These are phyloP conservation scores for Oligophagozyma castellii DNA, from an alignment of 1,139 yeast species.

Conservation along the genomic window DNA sequence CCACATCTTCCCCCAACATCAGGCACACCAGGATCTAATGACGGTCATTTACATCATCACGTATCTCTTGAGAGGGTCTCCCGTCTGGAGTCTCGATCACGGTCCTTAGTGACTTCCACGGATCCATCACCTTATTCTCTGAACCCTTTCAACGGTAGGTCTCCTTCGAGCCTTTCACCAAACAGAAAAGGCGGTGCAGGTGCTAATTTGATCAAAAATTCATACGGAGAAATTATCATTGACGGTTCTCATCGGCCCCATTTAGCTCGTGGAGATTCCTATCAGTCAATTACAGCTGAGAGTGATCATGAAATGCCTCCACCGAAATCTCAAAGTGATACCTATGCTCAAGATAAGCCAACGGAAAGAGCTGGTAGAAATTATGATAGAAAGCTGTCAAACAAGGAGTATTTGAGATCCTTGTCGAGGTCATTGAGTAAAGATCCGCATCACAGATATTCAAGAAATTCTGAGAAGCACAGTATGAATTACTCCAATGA, in stretches of 20 bases:
- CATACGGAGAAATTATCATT: slow-evolving; percentile 19
- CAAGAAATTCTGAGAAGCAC: no score
- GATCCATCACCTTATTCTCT: background rate
- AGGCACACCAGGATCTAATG: background rate
- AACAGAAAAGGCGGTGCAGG: slow-evolving; percentile 1
- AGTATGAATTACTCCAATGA: background rate
- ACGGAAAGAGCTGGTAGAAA: slow-evolving; percentile 7
- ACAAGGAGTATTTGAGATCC: slow-evolving; percentile 19
- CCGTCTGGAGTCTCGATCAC: background rate
- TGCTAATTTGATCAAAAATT: slow-evolving; percentile 13
- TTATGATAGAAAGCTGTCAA: slow-evolving; percentile 9
- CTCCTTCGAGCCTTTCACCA: background rate
- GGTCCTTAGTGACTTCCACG: background rate
- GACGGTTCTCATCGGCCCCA: slow-evolving; percentile 19
- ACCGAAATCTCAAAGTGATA: background rate
- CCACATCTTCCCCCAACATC: slow-evolving; percentile 1
- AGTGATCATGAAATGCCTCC: slow-evolving; percentile 4
- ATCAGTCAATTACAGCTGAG: slow-evolving; percentile 11
- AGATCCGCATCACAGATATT: slow-evolving; percentile 9
- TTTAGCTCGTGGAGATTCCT: slow-evolving; percentile 22
- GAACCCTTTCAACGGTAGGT: background rate
- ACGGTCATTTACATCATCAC: background rate
- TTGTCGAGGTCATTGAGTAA: slow-evolving; percentile 20
- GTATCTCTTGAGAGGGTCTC: background rate
- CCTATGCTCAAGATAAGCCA: background rate